Evolutionary conservation across 768 basidiomycete genomes (phyloP).

Genomic region (Tubosaeta brunneosetosa): DNA sequence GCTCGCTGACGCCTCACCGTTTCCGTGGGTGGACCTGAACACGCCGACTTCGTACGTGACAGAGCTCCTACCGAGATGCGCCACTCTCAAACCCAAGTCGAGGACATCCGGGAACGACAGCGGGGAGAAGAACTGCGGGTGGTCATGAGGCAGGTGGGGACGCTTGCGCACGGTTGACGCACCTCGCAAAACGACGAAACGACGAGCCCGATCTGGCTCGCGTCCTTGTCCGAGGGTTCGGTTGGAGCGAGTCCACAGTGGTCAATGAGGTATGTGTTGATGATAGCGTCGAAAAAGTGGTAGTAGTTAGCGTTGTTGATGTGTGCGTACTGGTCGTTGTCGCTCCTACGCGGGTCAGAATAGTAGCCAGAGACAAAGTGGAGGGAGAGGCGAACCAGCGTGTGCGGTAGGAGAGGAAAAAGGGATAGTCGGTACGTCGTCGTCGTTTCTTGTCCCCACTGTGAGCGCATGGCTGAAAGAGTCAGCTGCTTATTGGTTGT

Average conservation of each 20-base stretch:
- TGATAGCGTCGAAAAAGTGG: constrained; percentile 75
- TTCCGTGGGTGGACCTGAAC: constrained; percentile 39
- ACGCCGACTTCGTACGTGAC: constrained; percentile 79
- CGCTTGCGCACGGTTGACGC: constrained; percentile 1
- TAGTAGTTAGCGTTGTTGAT: constrained; percentile 81
- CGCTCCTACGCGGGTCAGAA: constrained; percentile 50
- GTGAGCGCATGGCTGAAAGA: neutral
- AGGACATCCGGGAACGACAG: constrained; percentile 69
- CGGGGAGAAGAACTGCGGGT: constrained; percentile 61
- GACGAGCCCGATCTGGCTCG: constrained; percentile 63
- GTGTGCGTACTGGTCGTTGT: constrained; percentile 83
- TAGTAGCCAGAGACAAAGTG: neutral
- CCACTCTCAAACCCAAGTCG: constrained; percentile 66
- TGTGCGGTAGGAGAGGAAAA: constrained; percentile 59
- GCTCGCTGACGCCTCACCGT: neutral
- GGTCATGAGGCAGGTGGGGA: neutral
- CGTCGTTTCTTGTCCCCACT: constrained; percentile 33
- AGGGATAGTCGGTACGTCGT: constrained; percentile 50
- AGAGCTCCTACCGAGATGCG: constrained; percentile 65
- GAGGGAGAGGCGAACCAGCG: constrained; percentile 49
- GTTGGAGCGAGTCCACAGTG: constrained; percentile 54
- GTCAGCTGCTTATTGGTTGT: too few species aligned
- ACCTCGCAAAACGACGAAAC: constrained; percentile 73
- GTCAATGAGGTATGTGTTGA: constrained; percentile 75
- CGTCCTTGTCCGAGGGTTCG: constrained; percentile 24